These are phyloP conservation scores for Metarhizium brunneum DNA, from an alignment of 2,329 filamentous ascomycete genomes.

Conservation along the genomic window DNA sequence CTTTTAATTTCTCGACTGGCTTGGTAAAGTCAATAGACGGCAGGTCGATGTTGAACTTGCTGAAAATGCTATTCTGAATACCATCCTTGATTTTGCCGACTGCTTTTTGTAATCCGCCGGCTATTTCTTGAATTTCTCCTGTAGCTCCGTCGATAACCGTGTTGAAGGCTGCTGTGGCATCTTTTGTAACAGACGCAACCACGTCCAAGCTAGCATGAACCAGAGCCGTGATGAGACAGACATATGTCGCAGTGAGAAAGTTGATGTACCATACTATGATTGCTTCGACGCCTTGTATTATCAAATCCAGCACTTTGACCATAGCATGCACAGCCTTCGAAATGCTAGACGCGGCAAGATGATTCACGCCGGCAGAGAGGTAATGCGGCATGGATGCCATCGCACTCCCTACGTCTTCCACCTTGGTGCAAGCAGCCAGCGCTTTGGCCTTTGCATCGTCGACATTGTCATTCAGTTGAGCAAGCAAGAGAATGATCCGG, in stretches of 20 bases:
- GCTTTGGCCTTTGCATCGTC: conserved; percentile 70
- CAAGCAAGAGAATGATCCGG: conserved; percentile 68
- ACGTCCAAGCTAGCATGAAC: conserved; percentile 70
- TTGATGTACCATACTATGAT: conserved; percentile 90
- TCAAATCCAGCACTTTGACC: conserved; percentile 68
- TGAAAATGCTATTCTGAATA: conserved; percentile 37
- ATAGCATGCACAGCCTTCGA: conserved; percentile 73
- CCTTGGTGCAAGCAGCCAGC: conserved; percentile 78
- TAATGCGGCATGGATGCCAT: conserved; percentile 99
- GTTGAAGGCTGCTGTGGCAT: conserved; percentile 41
- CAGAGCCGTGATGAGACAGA: conserved; percentile 79
- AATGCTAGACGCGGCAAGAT: conserved; percentile 69
- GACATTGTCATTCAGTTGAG: conserved; percentile 64
- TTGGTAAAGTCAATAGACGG: conserved; percentile 54
- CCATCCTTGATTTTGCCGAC: conserved; percentile 39
- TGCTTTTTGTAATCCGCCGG: conserved; percentile 36
- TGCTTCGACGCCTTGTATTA: conserved; percentile 74
- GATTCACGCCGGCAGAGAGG: conserved; percentile 80
- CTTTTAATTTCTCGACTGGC: conserved; percentile 56
- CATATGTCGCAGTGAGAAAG: conserved; percentile 80
- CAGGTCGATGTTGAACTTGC: conserved; percentile 34
- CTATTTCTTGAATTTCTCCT: conserved; percentile 47
- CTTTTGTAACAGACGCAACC: conserved; percentile 43
- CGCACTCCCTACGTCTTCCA: conserved; percentile 85
- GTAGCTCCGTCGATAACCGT: conserved; percentile 46